Percentiles rank a stretch among this genome's conserved stretches.
phyloP scores from a whole-genome alignment of 129 eudicot genomes.

The Solidago caesia region DNA sequence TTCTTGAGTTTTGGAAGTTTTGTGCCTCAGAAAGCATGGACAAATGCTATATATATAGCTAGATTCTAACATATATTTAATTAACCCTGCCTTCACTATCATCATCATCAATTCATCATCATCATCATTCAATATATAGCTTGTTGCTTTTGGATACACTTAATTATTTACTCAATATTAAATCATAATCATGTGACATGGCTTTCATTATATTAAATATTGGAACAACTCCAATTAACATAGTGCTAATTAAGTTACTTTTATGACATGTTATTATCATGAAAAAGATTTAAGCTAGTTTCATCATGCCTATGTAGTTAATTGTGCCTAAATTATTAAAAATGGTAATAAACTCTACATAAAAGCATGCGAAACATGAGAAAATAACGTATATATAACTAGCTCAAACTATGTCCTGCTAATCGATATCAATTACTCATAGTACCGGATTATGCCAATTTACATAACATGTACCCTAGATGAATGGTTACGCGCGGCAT shows the following conservation, averaged over 20 bases:
- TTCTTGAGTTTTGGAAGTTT: conserved; percentile 30
- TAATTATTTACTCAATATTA: conserved; percentile 4
- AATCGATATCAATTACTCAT: not conserved
- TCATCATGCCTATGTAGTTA: not conserved
- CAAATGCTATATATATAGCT: conserved; percentile 11
- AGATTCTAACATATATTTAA: conserved; percentile 29
- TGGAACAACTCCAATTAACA: not conserved
- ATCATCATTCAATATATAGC: conserved; percentile 27
- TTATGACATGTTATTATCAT: conserved; percentile 22
- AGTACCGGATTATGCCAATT: not conserved
- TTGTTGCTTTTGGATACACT: conserved; percentile 19
- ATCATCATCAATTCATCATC: conserved; percentile 18
- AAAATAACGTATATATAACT: conserved; percentile 7
- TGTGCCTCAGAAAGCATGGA: conserved; percentile 41
- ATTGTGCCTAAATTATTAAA: not conserved
- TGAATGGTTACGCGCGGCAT: not conserved
- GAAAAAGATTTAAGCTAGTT: not conserved
- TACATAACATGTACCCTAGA: not conserved
- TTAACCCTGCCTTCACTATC: conserved; percentile 27
- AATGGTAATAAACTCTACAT: conserved; percentile 4
- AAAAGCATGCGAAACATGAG: conserved; percentile 18
- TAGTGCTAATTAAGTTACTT: conserved; percentile 7
- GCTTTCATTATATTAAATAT: conserved; percentile 14
- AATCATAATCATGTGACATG: conserved; percentile 26
- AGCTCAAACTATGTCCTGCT: not conserved